A percentile compares a stretch with the other conserved stretches of the same genome.
Evolutionary conservation across 176 grass and related monocot species (phyloP).

Genomic region (Aegilops tauschii): DNA sequence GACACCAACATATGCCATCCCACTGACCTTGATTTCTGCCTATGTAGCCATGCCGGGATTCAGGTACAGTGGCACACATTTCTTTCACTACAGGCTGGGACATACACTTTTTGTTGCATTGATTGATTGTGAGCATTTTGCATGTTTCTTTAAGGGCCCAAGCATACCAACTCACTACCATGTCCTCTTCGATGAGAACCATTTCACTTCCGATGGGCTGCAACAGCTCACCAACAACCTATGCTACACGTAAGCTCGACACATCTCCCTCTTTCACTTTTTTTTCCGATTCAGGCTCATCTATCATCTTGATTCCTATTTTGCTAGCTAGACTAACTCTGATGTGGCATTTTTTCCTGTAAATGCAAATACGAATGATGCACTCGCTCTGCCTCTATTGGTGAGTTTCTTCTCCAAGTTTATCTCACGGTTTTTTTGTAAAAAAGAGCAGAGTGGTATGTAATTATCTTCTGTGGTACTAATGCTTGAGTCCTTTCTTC

Average conservation of each 20-base stretch:
- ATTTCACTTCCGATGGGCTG: constrained; percentile 40
- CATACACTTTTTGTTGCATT: not conserved
- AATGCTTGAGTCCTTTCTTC: not conserved
- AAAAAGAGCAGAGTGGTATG: not conserved
- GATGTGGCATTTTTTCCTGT: not conserved
- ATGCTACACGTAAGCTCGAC: constrained; percentile 61
- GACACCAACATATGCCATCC: constrained; percentile 75
- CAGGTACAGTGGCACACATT: constrained; percentile 21
- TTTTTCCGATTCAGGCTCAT: not conserved
- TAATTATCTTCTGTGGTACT: not conserved
- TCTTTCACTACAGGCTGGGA: not conserved
- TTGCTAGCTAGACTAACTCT: not conserved
- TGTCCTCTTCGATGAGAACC: constrained; percentile 53
- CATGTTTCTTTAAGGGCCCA: constrained; percentile 35
- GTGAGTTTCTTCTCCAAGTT: constrained; percentile 25
- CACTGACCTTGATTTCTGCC: constrained; percentile 59
- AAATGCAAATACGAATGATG: constrained; percentile 69
- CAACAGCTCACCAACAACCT: constrained; percentile 57
- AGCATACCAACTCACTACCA: constrained; percentile 57
- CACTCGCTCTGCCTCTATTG: constrained; percentile 65
- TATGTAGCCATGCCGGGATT: constrained; percentile 80
- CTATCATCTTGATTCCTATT: not conserved
- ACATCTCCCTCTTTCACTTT: not conserved
- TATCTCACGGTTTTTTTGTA: not conserved
- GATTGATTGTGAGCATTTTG: not conserved